Base-by-base conservation (phyloP, 2,329 filamentous ascomycete species). In the Fusarium cyanostomum region DNA sequence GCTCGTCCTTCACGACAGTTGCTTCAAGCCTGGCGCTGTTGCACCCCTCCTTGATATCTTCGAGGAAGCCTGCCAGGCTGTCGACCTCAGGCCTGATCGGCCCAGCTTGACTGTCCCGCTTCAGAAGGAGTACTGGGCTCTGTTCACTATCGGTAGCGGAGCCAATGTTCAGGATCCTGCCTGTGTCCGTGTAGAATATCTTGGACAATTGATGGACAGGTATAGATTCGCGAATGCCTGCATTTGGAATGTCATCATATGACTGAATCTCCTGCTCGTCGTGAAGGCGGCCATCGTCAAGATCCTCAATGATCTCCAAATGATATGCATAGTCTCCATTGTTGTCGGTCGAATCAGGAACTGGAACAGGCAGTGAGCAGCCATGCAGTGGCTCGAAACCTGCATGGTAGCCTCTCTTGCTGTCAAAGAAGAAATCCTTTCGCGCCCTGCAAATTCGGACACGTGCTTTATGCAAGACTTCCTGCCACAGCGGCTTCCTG, bases 161-260 rank as follows among this genome's bases (percentile, higher is more conserved):
- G 13, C 81, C 80, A 52, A 97, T 93, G 60, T 96, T 96, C 24
- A 97, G 81, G 9, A 97, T 92, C 67, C 92, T 92, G 15, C 93
- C 93, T 0, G 92, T 96, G 66, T 96, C 92, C 1, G 93, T 92
- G 71, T 97, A 97, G 76, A 97, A 96, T 28, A 97, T 92, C 72
- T 96, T 97, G 7, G 92, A 91, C 6, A 97, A 85, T 70, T 87
- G 80, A 30, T 80, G 75, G 5, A 85, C 76, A 0, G 83, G 83
- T n/a, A 87, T 79, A 1, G 76, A 77, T 59, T 87, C 85, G 33
- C 80, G 76, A 48, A 87, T 80, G 4, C 83, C 83, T 13, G 81
- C 79, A 9, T 69, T 72, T 1, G 64, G 30, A 7, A 85, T 72
- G 8, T 76, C 77, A 42, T 83, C 78, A 42, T 79, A 82, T 2